A percentile compares a stretch with the other conserved stretches of the same genome.
Conservation (phyloP, 2,329 filamentous ascomycete species). For the Passalora sequoiae region DNA sequence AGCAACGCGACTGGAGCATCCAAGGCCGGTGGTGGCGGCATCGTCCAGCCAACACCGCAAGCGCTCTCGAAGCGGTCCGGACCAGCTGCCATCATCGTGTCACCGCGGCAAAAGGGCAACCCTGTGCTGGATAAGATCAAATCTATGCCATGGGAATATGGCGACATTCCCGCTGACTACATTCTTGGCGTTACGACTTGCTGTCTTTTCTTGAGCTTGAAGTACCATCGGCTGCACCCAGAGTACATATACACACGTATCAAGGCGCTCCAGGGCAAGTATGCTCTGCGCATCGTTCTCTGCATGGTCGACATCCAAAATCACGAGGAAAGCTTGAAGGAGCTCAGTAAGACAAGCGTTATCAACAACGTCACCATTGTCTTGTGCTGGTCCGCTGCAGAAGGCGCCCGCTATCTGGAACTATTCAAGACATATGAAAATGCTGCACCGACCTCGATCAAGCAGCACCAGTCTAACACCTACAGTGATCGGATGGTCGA, state of each 20-base stretch:
- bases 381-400: conserved; percentile 88
- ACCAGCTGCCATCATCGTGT: conserved; percentile 80
- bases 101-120: conserved; percentile 89
- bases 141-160: conserved; percentile 89
- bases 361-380: conserved; percentile 91
- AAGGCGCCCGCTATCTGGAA: conserved; percentile 90
- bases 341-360: conserved; percentile 85
- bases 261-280: conserved; percentile 74
- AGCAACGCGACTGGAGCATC: conserved; percentile 19
- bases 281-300: conserved; percentile 78
- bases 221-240: conserved; percentile 94
- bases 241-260: conserved; percentile 98
- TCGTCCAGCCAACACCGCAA: conserved; percentile 75
- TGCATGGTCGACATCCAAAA: conserved; percentile 93
- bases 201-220: conserved; percentile 86
- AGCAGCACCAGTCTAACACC: conserved; percentile 73
- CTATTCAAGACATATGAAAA: conserved; percentile 93
- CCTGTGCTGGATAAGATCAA: conserved; percentile 80
- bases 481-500: conserved; percentile 86
- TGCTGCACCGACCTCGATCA: conserved; percentile 74
- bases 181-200: conserved; percentile 82
- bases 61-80: conserved; percentile 62
- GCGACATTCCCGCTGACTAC: conserved; percentile 93
- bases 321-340: conserved; percentile 82
- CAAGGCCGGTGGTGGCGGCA: conserved; percentile 21